Evolutionary conservation across 2,329 filamentous ascomycete species (phyloP).

Genomic region (Leptographium lundbergii): DNA sequence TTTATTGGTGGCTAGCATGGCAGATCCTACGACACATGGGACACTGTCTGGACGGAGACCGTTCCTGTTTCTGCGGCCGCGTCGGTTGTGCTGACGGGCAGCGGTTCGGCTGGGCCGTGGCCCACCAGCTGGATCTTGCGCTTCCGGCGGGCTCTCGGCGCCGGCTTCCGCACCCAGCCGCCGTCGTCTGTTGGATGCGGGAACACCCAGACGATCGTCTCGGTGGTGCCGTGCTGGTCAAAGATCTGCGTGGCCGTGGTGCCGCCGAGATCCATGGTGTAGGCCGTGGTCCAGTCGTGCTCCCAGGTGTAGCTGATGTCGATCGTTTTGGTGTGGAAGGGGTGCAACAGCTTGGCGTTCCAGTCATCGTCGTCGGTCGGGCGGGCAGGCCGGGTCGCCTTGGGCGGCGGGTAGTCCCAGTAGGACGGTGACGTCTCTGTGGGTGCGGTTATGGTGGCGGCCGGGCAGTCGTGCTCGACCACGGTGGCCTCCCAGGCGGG

Average conservation of each 20-base stretch:
- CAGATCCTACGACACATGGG: too few relatives aligned
- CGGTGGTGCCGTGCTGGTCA: background rate
- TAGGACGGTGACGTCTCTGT: background rate
- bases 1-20: too few relatives aligned
- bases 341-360: background rate
- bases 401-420: background rate
- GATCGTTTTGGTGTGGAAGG: background rate
- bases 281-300: too few relatives aligned
- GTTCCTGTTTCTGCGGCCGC: too few relatives aligned
- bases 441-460: background rate
- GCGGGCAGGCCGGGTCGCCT: background rate
- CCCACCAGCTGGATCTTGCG: background rate
- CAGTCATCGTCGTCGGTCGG: background rate
- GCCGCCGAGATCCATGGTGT: background rate
- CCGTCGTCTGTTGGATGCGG: background rate
- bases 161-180: background rate
- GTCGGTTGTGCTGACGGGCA: too few relatives aligned
- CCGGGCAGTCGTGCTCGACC: background rate
- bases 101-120: background rate
- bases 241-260: background rate
- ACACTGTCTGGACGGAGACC: too few relatives aligned
- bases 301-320: background rate
- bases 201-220: background rate
- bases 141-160: background rate
- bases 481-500: background rate